Conservation (phyloP, 805 yeast species). For the Kodamaea lidongshanica region DNA sequence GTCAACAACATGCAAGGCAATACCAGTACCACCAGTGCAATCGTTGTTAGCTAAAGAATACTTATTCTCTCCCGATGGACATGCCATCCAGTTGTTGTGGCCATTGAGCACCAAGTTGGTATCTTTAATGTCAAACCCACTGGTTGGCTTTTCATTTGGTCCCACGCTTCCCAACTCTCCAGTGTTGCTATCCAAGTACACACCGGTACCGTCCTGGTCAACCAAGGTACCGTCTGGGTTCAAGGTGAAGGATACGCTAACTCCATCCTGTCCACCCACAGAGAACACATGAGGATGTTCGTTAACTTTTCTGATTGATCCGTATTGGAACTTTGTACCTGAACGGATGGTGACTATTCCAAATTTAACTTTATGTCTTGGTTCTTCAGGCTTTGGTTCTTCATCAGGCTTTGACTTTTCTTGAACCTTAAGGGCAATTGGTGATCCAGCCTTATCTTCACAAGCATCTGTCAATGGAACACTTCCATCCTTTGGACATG, state of each 20-base stretch:
- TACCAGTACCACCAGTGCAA: slow-evolving; percentile 25
- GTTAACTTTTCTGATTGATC: slow-evolving; percentile 22
- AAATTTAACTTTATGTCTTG: slow-evolving; percentile 10
- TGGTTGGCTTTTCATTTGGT: slow-evolving; percentile 27
- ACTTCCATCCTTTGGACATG: slow-evolving; percentile 8
- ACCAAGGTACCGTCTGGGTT: slow-evolving; percentile 22
- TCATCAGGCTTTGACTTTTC: slow-evolving; percentile 1
- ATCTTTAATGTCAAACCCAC: too few relatives aligned
- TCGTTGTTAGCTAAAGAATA: slow-evolving; percentile 21
- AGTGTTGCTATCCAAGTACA: slow-evolving; percentile 22
- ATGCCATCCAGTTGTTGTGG: slow-evolving; percentile 32
- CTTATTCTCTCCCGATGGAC: slow-evolving; percentile 24
- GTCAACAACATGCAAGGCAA: slow-evolving; percentile 19
- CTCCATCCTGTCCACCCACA: slow-evolving; percentile 29
- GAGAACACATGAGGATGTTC: slow-evolving; percentile 29
- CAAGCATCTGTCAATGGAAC: slow-evolving; percentile 3
- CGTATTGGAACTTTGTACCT: slow-evolving; percentile 22
- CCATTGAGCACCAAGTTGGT: slow-evolving; percentile 32
- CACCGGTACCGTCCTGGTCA: slow-evolving; percentile 26
- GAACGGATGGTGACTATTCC: slow-evolving; percentile 19
- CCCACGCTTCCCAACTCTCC: slow-evolving; percentile 31
- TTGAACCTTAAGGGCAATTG: slow-evolving; percentile 8
- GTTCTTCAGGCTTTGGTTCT: slow-evolving; percentile 4
- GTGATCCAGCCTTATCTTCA: slow-evolving; percentile 7
- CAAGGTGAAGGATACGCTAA: slow-evolving; percentile 19